phyloP scores from a whole-genome alignment of 2,329 filamentous ascomycete species.

The Colletotrichum sp. region DNA sequence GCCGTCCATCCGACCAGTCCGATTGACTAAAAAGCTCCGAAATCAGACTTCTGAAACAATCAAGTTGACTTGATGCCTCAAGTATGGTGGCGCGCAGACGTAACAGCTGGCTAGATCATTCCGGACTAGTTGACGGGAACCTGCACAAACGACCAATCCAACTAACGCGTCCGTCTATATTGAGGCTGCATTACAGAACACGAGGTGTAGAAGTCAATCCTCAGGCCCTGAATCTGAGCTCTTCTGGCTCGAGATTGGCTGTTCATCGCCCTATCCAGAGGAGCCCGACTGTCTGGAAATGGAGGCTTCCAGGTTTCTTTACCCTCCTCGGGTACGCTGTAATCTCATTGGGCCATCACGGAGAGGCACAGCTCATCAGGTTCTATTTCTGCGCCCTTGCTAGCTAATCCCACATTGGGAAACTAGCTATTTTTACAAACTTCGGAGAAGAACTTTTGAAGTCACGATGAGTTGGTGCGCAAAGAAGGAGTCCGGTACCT shows the following conservation, averaged over 20 bases:
- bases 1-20: background rate
- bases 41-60: conserved; percentile 33
- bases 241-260: background rate
- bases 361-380: conserved; percentile 7
- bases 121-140: conserved; percentile 39
- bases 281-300: background rate
- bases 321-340: conserved; percentile 13
- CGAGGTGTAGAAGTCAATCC: conserved; percentile 20
- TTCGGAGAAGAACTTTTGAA: background rate
- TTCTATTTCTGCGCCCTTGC: conserved; percentile 7
- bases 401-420: background rate
- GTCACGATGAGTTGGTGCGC: background rate
- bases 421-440: background rate
- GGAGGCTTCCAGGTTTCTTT: background rate
- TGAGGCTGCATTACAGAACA: conserved; percentile 33
- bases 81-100: conserved; percentile 9
- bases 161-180: conserved; percentile 28
- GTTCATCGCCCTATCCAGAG: background rate
- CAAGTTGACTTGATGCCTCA: conserved; percentile 1
- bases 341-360: conserved; percentile 4
- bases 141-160: conserved; percentile 38
- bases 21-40: conserved; percentile 2
- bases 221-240: background rate
- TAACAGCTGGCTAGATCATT: conserved; percentile 24
- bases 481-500: background rate